Conservation (phyloP, 2,329 filamentous ascomycete genomes). For the Apiospora hydei region DNA sequence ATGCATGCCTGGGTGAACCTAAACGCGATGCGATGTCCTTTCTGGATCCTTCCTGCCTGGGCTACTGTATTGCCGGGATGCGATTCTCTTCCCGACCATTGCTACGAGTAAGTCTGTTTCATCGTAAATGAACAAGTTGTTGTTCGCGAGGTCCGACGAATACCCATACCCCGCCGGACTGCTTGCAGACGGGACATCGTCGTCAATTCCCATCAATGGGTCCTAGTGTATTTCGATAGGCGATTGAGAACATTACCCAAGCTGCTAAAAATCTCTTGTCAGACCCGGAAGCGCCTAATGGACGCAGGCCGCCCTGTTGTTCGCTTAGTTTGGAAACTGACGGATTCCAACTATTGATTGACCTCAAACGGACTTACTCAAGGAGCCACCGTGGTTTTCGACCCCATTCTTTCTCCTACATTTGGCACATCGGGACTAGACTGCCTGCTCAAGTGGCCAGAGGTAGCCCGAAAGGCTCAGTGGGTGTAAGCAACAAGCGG, state of each 20-base stretch:
- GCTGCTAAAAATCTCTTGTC: neutral
- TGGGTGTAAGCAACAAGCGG: neutral
- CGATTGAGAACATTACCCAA: neutral
- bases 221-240: constrained; percentile 15
- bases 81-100: neutral
- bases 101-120: constrained; percentile 19
- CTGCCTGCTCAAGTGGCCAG: neutral
- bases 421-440: constrained; percentile 8
- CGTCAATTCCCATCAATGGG: neutral
- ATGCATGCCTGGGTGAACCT: neutral
- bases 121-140: constrained; percentile 8
- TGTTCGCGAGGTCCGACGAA: neutral
- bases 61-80: neutral
- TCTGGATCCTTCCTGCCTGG: neutral
- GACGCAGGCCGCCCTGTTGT: neutral
- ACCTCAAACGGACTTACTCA: constrained; percentile 11
- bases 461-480: neutral
- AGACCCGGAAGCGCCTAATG: constrained; percentile 7
- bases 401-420: constrained; percentile 14
- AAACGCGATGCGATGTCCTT: neutral
- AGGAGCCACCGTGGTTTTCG: neutral
- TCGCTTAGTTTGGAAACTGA: constrained; percentile 10
- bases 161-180: neutral
- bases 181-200: neutral
- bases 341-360: constrained; percentile 11